phyloP scores from a whole-genome alignment of 2,329 filamentous ascomycete genomes.

The Xylariales sp. region DNA sequence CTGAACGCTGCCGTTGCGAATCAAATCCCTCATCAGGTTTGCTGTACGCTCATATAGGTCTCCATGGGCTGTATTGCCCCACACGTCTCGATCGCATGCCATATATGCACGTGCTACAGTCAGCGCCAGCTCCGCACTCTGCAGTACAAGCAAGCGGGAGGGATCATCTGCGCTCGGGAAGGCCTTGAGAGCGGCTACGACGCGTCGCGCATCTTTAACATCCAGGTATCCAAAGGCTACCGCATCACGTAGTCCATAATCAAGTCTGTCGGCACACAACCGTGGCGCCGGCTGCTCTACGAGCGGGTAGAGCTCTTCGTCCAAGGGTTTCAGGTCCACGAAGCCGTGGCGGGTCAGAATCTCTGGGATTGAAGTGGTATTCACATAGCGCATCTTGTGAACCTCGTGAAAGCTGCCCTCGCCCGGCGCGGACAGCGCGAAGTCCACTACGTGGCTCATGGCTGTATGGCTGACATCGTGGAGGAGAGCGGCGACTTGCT shows the following conservation, averaged over 20 bases:
- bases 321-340: conserved; percentile 20
- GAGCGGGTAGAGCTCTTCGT: conserved; percentile 31
- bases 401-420: conserved; percentile 34
- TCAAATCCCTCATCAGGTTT: conserved; percentile 21
- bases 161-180: conserved; percentile 20
- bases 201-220: conserved; percentile 19
- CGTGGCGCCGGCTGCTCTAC: conserved; percentile 31
- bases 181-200: conserved; percentile 22
- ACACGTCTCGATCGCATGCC: conserved; percentile 28
- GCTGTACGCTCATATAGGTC: conserved; percentile 28
- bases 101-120: conserved; percentile 27
- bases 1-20: conserved; percentile 16
- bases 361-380: conserved; percentile 24
- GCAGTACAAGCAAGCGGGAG: conserved; percentile 25
- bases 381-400: conserved; percentile 30
- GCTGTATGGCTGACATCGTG: conserved; percentile 34
- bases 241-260: conserved; percentile 32
- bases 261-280: conserved; percentile 34
- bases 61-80: conserved; percentile 30
- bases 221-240: conserved; percentile 26
- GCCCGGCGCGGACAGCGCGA: conserved; percentile 28
- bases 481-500: conserved; percentile 32
- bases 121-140: conserved; percentile 22
- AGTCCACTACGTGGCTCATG: conserved; percentile 35
- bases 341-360: conserved; percentile 28